phyloP scores from a whole-genome alignment of 345 rosid species.

The Xanthoceras sorbifolium region DNA sequence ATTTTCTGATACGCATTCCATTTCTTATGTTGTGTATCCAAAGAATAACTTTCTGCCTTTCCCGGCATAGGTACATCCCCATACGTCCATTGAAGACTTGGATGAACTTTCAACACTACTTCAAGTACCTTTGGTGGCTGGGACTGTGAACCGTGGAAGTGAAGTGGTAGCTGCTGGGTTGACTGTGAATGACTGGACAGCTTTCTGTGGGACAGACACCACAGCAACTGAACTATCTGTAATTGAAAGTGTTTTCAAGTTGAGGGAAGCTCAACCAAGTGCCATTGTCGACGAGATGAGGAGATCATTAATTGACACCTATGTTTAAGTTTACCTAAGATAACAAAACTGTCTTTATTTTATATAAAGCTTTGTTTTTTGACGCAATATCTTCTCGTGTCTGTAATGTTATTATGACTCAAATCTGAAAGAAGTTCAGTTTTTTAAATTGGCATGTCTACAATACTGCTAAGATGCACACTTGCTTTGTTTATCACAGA shows the following conservation, averaged over 20 bases:
- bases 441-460: no score
- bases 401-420: no score
- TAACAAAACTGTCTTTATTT: not conserved
- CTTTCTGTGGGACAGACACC: constrained; percentile 93
- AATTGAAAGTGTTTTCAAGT: constrained; percentile 83
- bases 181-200: constrained; percentile 88
- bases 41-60: not conserved
- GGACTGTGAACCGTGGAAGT: constrained; percentile 84
- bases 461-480: no score
- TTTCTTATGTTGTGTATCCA: not conserved
- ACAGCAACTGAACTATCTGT: constrained; percentile 91
- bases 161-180: constrained; percentile 87
- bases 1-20: not conserved
- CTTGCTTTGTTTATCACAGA: no score
- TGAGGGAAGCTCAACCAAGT: constrained; percentile 88
- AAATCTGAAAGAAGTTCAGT: no score
- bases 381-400: no score
- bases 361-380: not conserved
- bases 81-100: constrained; percentile 89
- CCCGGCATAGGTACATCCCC: constrained; percentile 77
- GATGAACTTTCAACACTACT: constrained; percentile 93
- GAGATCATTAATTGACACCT: constrained; percentile 79
- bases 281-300: constrained; percentile 89
- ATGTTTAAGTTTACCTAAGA: constrained; percentile 33
- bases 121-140: constrained; percentile 76